Evolutionary conservation across 2,329 filamentous ascomycete genomes (phyloP).

Genomic region (Fusarium irregulare): DNA sequence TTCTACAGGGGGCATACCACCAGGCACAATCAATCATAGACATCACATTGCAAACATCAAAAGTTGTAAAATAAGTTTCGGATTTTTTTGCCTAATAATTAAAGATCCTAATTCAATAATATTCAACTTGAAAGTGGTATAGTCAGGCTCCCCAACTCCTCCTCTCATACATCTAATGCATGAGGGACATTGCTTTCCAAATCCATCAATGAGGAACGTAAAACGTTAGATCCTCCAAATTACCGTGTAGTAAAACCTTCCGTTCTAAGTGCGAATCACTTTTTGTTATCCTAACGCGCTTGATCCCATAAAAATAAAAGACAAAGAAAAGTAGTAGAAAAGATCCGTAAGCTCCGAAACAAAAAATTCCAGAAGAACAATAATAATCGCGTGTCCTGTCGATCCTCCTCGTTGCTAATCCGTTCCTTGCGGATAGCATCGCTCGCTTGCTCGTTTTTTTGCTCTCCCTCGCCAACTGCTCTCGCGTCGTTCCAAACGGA

Average conservation of each 20-base stretch:
- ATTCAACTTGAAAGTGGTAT: conserved; percentile 32
- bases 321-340: conserved; percentile 10
- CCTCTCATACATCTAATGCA: conserved; percentile 32
- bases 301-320: conserved; percentile 21
- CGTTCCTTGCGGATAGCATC: conserved; percentile 7
- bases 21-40: background rate
- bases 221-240: conserved; percentile 41
- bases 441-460: conserved; percentile 28
- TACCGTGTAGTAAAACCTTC: conserved; percentile 46
- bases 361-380: conserved; percentile 20
- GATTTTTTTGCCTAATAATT: conserved; percentile 40
- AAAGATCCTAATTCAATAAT: conserved; percentile 28
- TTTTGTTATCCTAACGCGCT: conserved; percentile 46
- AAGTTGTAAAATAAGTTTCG: conserved; percentile 32
- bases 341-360: conserved; percentile 31
- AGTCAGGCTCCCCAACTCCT: conserved; percentile 34
- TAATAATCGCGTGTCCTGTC: conserved; percentile 30
- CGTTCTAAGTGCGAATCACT: conserved; percentile 46
- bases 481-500: conserved; percentile 46
- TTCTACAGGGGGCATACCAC: background rate
- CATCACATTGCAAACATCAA: background rate
- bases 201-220: conserved; percentile 38
- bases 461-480: conserved; percentile 43
- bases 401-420: conserved; percentile 25
- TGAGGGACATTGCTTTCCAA: conserved; percentile 27